Percentiles rank a stretch among this genome's conserved stretches.
These are phyloP conservation scores for Articulospora tetracladia DNA, from an alignment of 495 filamentous ascomycete genomes.

Conservation along the genomic window DNA sequence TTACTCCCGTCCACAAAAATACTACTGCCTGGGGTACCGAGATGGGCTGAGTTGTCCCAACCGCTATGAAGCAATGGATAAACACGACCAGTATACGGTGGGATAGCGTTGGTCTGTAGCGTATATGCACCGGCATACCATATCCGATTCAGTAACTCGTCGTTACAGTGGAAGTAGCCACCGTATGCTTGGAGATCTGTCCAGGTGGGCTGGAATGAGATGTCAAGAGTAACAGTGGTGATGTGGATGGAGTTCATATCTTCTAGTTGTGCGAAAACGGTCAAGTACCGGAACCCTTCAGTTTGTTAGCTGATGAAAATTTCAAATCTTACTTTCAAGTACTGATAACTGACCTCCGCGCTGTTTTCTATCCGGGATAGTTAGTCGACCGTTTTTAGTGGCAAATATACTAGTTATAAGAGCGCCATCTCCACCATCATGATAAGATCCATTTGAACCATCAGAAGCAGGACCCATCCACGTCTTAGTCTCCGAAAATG, in stretches of 20 bases:
- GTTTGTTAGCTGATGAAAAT: background rate
- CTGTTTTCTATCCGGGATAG: background rate
- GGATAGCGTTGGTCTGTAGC: conserved; percentile 51
- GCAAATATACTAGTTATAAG: background rate
- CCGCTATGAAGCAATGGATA: conserved; percentile 42
- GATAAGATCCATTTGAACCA: conserved; percentile 1
- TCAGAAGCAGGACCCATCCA: conserved; percentile 3
- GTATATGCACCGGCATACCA: conserved; percentile 64
- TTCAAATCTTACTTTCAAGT: background rate
- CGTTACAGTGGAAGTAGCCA: conserved; percentile 56
- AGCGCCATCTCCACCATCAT: background rate
- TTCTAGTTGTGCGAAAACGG: background rate
- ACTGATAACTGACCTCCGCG: conserved; percentile 1
- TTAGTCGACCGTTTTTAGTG: background rate
- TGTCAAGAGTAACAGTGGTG: conserved; percentile 39
- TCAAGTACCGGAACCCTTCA: background rate
- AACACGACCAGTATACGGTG: conserved; percentile 45
- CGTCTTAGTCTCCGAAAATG: background rate
- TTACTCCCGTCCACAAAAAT: conserved; percentile 49
- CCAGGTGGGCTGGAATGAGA: conserved; percentile 54
- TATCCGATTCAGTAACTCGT: conserved; percentile 54
- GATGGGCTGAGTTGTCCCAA: conserved; percentile 31
- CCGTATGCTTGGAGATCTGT: conserved; percentile 36
- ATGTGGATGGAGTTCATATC: conserved; percentile 26
- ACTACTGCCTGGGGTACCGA: conserved; percentile 35